Percentiles rank a stretch among this genome's conserved stretches.
Evolutionary conservation across 805 yeast genomes (phyloP).

Genomic region (Tetrapisispora arboricola): DNA sequence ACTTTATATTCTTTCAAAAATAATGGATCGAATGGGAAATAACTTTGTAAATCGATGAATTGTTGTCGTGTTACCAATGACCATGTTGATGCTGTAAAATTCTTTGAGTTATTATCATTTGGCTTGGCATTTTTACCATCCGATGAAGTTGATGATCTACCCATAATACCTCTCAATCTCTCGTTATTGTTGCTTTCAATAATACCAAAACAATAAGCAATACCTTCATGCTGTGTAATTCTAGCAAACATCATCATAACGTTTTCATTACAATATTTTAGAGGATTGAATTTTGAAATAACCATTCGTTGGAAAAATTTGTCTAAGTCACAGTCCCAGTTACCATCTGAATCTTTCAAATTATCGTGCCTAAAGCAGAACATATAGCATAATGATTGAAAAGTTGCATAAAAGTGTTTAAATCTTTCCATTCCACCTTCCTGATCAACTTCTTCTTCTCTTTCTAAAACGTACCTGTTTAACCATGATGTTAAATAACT

Average conservation of each 20-base stretch:
- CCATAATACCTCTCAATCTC: slow-evolving; percentile 34
- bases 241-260: slow-evolving; percentile 91
- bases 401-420: slow-evolving; percentile 78
- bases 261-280: slow-evolving; percentile 86
- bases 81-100: slow-evolving; percentile 23
- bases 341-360: slow-evolving; percentile 36
- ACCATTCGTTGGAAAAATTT: slow-evolving; percentile 79
- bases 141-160: slow-evolving; percentile 15
- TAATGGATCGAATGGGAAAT: slow-evolving; percentile 92
- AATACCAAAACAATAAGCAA: slow-evolving; percentile 87
- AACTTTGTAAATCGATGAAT: slow-evolving; percentile 82
- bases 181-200: slow-evolving; percentile 74
- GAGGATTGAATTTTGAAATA: slow-evolving; percentile 83
- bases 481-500: slow-evolving; percentile 78
- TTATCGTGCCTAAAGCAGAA: slow-evolving; percentile 77
- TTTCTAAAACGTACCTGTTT: slow-evolving; percentile 65
- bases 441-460: slow-evolving; percentile 71
- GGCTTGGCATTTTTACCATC: not conserved
- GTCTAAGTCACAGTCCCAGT: slow-evolving; percentile 76
- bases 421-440: slow-evolving; percentile 79
- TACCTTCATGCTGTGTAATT: slow-evolving; percentile 78
- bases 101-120: slow-evolving; percentile 9
- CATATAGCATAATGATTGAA: slow-evolving; percentile 82
- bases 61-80: slow-evolving; percentile 61
- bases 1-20: slow-evolving; percentile 53